phyloP scores from a whole-genome alignment of 345 rosid genomes.

The Citrus mangshanensis region DNA sequence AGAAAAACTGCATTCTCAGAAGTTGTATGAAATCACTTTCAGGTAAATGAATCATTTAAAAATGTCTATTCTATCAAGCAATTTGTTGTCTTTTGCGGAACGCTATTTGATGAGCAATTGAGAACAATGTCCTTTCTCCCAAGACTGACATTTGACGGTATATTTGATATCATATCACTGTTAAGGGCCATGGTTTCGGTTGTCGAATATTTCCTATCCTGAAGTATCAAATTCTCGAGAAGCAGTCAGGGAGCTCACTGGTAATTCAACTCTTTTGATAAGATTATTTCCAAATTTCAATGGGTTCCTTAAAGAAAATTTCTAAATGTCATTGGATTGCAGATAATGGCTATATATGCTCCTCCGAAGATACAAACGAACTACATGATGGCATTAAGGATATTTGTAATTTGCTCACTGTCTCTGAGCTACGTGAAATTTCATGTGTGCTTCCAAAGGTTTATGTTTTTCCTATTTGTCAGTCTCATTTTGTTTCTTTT shows the following conservation, averaged over 20 bases:
- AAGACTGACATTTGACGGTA: not conserved
- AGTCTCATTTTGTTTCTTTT: not conserved
- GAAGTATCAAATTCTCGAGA: constrained; percentile 57
- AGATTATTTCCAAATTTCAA: constrained; percentile 1
- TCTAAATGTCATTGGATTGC: constrained; percentile 23
- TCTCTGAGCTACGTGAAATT: constrained; percentile 73
- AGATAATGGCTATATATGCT: constrained; percentile 54
- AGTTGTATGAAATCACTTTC: not conserved
- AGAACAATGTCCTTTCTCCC: not conserved
- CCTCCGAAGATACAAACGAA: constrained; percentile 37
- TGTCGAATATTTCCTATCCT: constrained; percentile 61
- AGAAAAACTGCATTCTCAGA: not conserved
- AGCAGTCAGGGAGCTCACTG: constrained; percentile 60
- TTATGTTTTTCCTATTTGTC: constrained; percentile 10
- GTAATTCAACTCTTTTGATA: constrained; percentile 27
- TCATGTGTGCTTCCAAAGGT: constrained; percentile 53
- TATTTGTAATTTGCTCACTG: constrained; percentile 50
- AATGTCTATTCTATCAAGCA: not conserved
- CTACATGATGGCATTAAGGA: constrained; percentile 42
- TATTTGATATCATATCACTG: constrained; percentile 8
- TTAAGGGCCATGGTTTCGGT: constrained; percentile 88
- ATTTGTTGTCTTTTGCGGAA: not conserved
- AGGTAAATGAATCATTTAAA: not conserved
- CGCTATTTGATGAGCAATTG: not conserved
- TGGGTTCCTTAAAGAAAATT: constrained; percentile 2